Evolutionary conservation across 371 early-diverging fungal species (phyloP).

Genomic region (Mortierella sp.): DNA sequence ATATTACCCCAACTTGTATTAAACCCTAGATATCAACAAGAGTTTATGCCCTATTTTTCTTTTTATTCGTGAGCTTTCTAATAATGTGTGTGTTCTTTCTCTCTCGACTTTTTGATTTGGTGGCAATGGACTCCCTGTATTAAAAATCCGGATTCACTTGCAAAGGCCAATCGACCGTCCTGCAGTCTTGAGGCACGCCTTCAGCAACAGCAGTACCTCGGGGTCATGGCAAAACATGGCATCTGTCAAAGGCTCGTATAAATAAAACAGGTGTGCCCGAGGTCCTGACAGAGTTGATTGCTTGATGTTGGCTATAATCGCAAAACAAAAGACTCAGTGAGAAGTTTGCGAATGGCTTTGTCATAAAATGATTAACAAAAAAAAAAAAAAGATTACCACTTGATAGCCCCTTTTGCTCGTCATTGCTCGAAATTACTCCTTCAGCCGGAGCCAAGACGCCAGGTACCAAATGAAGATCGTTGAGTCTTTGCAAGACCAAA

Average conservation of each 20-base stretch:
- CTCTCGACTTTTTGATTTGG: not conserved
- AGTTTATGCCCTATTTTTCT: not conserved
- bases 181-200: slow-evolving; percentile 67
- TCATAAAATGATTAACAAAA: not conserved
- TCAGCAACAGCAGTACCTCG: slow-evolving; percentile 67
- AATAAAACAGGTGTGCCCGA: slow-evolving; percentile 78
- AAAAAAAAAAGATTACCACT: not conserved
- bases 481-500: slow-evolving; percentile 73
- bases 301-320: slow-evolving; percentile 34
- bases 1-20: not conserved
- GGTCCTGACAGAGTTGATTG: slow-evolving; percentile 69
- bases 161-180: slow-evolving; percentile 65
- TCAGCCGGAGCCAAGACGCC: slow-evolving; percentile 50
- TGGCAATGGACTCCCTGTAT: not conserved
- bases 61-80: not conserved
- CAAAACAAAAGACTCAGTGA: not conserved
- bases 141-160: not conserved
- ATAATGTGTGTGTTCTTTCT: not conserved
- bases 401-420: not conserved
- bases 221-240: slow-evolving; percentile 71
- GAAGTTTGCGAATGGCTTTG: not conserved
- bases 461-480: slow-evolving; percentile 69
- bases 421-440: not conserved
- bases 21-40: not conserved
- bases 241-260: slow-evolving; percentile 78